Evolutionary conservation across 2,329 filamentous ascomycete genomes (phyloP).

Genomic region (Claviceps africana): DNA sequence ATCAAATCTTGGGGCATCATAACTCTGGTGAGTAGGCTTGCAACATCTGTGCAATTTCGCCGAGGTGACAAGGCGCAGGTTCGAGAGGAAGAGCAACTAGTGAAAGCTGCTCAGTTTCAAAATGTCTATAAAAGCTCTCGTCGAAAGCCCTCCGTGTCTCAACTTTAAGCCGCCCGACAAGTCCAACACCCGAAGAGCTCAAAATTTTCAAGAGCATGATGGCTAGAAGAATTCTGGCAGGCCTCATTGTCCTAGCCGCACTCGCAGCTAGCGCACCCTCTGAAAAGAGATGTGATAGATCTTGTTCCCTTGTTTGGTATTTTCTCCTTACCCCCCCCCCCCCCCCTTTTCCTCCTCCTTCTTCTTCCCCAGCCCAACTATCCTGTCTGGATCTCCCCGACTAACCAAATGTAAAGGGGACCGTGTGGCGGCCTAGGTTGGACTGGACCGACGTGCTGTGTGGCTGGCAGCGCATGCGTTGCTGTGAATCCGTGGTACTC

Average conservation of each 20-base stretch:
- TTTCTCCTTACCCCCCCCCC: too few species aligned
- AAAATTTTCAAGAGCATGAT: background rate
- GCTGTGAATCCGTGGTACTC: conserved; percentile 22
- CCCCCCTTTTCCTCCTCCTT: background rate
- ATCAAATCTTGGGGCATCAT: background rate
- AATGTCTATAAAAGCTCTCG: background rate
- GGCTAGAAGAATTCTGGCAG: background rate
- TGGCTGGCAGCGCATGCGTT: conserved; percentile 23
- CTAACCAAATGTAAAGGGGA: conserved; percentile 8
- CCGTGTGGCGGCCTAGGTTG: conserved; percentile 34
- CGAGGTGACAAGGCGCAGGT: background rate
- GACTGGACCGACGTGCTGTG: conserved; percentile 30
- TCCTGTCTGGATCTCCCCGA: background rate
- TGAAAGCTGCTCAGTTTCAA: background rate
- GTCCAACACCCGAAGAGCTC: background rate
- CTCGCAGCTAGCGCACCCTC: conserved; percentile 26
- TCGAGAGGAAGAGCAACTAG: background rate
- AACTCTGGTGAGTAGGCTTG: background rate
- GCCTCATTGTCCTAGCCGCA: conserved; percentile 6
- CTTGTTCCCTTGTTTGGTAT: conserved; percentile 21
- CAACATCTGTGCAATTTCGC: background rate
- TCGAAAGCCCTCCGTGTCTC: background rate
- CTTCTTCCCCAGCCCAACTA: conserved; percentile 7
- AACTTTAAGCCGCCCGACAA: background rate
- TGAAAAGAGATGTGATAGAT: conserved; percentile 22